These are phyloP conservation scores for Aphanomyces astaci DNA, from an alignment of 352 stramenopile genomes.

Conservation along the genomic window DNA sequence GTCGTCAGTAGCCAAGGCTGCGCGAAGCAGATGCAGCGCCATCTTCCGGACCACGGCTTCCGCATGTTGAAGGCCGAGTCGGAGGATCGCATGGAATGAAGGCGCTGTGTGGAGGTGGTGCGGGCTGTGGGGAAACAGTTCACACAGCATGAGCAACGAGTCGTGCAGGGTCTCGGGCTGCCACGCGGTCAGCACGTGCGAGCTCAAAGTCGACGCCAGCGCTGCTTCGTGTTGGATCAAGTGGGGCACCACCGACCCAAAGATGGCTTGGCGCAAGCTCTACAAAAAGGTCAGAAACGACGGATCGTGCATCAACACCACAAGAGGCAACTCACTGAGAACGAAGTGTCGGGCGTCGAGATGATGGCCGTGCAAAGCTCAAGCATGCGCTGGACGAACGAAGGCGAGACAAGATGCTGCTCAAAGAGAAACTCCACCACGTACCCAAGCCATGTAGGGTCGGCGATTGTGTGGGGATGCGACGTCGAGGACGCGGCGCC, in stretches of 20 bases:
- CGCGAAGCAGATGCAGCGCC: constrained; percentile 54
- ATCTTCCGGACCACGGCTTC: constrained; percentile 63
- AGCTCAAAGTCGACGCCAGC: neutral
- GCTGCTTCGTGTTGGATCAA: neutral
- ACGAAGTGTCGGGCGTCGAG: neutral
- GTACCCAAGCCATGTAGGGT: neutral
- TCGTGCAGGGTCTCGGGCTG: neutral
- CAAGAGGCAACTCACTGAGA: too few relatives aligned
- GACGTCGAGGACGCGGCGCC: neutral
- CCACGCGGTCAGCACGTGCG: neutral
- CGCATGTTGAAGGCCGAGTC: constrained; percentile 38
- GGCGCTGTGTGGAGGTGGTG: neutral
- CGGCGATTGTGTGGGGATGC: neutral
- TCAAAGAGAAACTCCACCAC: constrained; percentile 11
- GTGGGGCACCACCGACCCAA: constrained; percentile 9
- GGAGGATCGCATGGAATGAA: constrained; percentile 4
- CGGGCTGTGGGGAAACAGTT: neutral
- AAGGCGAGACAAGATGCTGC: neutral
- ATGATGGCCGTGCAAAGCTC: constrained; percentile 5
- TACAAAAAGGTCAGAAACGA: neutral
- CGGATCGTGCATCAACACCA: too few relatives aligned
- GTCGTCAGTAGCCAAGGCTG: constrained; percentile 46
- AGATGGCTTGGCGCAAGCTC: constrained; percentile 13
- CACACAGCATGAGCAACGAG: constrained; percentile 1
- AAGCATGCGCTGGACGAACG: neutral